phyloP scores from a whole-genome alignment of 805 yeast genomes.

The Saccharomycopsis lassenensis region DNA sequence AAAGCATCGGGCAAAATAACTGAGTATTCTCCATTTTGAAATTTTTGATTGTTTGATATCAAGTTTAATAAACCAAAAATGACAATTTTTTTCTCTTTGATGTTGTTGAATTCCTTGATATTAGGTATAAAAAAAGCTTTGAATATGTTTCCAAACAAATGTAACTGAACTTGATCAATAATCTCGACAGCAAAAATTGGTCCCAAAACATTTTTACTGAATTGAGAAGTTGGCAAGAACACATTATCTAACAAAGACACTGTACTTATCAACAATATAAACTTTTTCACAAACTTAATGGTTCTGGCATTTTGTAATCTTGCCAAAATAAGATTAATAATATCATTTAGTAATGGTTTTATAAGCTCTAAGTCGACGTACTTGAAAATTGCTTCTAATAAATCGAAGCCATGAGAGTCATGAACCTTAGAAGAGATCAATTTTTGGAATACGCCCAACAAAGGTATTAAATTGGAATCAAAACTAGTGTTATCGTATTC shows the following conservation, averaged over 20 bases:
- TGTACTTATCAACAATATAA: slow-evolving; percentile 52
- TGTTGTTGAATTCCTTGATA: slow-evolving; percentile 30
- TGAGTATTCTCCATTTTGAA: slow-evolving; percentile 31
- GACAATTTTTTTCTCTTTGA: slow-evolving; percentile 44
- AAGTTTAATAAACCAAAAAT: slow-evolving; percentile 40
- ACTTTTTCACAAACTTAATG: slow-evolving; percentile 42
- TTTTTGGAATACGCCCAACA: slow-evolving; percentile 94
- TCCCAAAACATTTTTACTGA: slow-evolving; percentile 26
- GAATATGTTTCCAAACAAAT: slow-evolving; percentile 41
- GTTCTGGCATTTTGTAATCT: slow-evolving; percentile 75
- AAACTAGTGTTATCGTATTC: slow-evolving; percentile 27
- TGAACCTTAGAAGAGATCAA: slow-evolving; percentile 74
- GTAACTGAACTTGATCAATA: slow-evolving; percentile 63
- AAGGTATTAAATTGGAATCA: slow-evolving; percentile 49
- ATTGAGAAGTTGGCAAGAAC: slow-evolving; percentile 17
- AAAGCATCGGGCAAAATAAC: slow-evolving; percentile 33
- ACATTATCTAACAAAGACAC: slow-evolving; percentile 29
- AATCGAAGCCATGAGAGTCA: slow-evolving; percentile 76
- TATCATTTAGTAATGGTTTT: slow-evolving; percentile 49
- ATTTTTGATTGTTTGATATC: slow-evolving; percentile 22
- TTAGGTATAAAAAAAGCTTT: slow-evolving; percentile 41
- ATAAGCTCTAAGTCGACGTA: slow-evolving; percentile 41
- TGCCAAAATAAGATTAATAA: slow-evolving; percentile 66
- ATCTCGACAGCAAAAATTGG: slow-evolving; percentile 49
- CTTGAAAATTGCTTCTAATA: slow-evolving; percentile 58